Conservation (phyloP, 768 basidiomycete species). For the Porpolomopsis calyptriformis region DNA sequence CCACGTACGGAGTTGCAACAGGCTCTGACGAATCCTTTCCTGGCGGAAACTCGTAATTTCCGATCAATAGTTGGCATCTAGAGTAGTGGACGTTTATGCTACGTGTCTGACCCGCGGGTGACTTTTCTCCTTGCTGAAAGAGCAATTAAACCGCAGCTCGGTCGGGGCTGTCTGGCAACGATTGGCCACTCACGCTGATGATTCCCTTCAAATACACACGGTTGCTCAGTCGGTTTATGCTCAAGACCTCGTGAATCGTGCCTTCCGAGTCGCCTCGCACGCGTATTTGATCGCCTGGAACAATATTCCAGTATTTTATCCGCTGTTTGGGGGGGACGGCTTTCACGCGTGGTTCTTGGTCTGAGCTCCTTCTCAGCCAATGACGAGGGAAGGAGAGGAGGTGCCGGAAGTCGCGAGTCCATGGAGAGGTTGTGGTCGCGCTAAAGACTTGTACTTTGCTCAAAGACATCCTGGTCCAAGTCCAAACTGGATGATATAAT, state of each 20-base stretch:
- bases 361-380: conserved; percentile 35
- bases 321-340: conserved; percentile 54
- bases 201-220: conserved; percentile 44
- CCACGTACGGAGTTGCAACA: conserved; percentile 37
- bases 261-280: conserved; percentile 53
- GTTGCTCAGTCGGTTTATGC: conserved; percentile 66
- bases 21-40: conserved; percentile 26
- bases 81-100: conserved; percentile 63
- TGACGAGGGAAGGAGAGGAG: conserved; percentile 49
- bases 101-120: conserved; percentile 21
- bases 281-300: conserved; percentile 73
- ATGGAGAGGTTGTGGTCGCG: conserved; percentile 42
- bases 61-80: conserved; percentile 68
- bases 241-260: conserved; percentile 56
- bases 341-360: conserved; percentile 38
- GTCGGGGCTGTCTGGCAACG: not conserved
- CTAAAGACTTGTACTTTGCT: conserved; percentile 25
- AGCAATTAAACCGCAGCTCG: not conserved
- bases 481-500: conserved; percentile 1
- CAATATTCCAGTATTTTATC: conserved; percentile 81
- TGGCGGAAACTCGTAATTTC: conserved; percentile 51
- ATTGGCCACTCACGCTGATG: conserved; percentile 22
- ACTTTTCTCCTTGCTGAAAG: conserved; percentile 13
- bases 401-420: conserved; percentile 60
- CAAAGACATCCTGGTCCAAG: not conserved